These are phyloP conservation scores for Epichloe glyceriae DNA, from an alignment of 2,329 filamentous ascomycete species.

Conservation along the genomic window DNA sequence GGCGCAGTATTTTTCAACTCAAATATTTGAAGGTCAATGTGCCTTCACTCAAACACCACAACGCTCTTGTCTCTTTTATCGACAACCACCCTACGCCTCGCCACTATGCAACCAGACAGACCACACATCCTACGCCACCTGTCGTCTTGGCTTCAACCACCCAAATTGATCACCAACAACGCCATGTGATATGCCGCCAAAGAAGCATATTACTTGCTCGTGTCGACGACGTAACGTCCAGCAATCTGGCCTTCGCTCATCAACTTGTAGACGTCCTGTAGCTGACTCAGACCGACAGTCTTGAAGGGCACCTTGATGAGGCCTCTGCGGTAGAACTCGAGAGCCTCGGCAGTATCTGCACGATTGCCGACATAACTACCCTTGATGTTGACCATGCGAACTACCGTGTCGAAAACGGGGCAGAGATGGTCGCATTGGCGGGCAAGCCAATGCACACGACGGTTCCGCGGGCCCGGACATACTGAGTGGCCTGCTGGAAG, in stretches of 20 bases:
- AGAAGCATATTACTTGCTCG: conserved; percentile 33
- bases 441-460: conserved; percentile 87
- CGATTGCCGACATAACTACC: conserved; percentile 91
- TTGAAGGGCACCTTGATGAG: conserved; percentile 82
- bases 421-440: conserved; percentile 62
- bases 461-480: conserved; percentile 69
- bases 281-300: conserved; percentile 65
- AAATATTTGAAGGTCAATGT: no score
- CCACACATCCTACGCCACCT: no score
- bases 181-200: no score
- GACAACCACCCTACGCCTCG: no score
- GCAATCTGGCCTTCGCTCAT: conserved; percentile 59
- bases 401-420: conserved; percentile 80
- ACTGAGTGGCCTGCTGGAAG: conserved; percentile 86
- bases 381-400: conserved; percentile 84
- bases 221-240: conserved; percentile 72
- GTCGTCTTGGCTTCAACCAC: no score
- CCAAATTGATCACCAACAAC: no score
- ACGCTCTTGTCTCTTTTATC: no score
- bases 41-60: no score
- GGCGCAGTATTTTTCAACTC: no score
- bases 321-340: conserved; percentile 78
- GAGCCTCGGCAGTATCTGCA: conserved; percentile 72
- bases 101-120: no score
- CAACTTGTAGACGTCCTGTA: conserved; percentile 67